phyloP scores from a whole-genome alignment of 2,329 filamentous ascomycete species.

The Aspergillus jensenii region DNA sequence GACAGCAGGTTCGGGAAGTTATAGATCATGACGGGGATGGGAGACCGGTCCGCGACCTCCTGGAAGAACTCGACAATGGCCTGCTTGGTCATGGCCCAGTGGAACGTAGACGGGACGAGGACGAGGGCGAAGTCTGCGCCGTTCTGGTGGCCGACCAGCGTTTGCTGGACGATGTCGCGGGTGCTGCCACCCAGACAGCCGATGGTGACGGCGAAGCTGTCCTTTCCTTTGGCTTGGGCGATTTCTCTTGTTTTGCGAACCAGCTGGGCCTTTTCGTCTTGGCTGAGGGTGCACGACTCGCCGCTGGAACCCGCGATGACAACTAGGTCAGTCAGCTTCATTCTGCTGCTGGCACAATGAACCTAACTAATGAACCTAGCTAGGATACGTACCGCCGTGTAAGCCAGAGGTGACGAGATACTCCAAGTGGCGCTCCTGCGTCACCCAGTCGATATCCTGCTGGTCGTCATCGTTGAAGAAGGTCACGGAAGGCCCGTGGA shows the following conservation, averaged over 20 bases:
- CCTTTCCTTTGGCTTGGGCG: slow-evolving; percentile 32
- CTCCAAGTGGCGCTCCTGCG: slow-evolving; percentile 54
- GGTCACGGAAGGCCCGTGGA: slow-evolving; percentile 59
- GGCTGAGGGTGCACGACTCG: slow-evolving; percentile 44
- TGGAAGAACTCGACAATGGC: slow-evolving; percentile 63
- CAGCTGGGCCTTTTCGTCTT: slow-evolving; percentile 41
- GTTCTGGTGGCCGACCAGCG: slow-evolving; percentile 62
- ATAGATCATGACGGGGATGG: slow-evolving; percentile 49
- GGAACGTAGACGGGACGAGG: slow-evolving; percentile 69
- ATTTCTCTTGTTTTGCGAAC: slow-evolving; percentile 40
- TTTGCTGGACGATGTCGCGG: slow-evolving; percentile 54
- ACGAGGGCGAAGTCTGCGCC: slow-evolving; percentile 74
- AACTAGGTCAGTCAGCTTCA: slow-evolving; percentile 10
- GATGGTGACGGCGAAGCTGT: slow-evolving; percentile 41
- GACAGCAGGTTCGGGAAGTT: slow-evolving; percentile 48
- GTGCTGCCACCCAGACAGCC: slow-evolving; percentile 43
- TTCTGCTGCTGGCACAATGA: background rate
- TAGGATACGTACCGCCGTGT: slow-evolving; percentile 43
- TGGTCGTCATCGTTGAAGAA: slow-evolving; percentile 51
- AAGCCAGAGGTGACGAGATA: slow-evolving; percentile 53
- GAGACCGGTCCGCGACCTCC: slow-evolving; percentile 57
- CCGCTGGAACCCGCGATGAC: slow-evolving; percentile 49
- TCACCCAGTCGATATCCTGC: slow-evolving; percentile 58
- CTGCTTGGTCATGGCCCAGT: slow-evolving; percentile 61
- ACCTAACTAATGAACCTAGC: slow-evolving; percentile 8